Evolutionary conservation across 1,139 yeast genomes (phyloP), one percentile per base, ranked within the genome.

Genomic region (Magnusiomyces fungicola): DNA sequence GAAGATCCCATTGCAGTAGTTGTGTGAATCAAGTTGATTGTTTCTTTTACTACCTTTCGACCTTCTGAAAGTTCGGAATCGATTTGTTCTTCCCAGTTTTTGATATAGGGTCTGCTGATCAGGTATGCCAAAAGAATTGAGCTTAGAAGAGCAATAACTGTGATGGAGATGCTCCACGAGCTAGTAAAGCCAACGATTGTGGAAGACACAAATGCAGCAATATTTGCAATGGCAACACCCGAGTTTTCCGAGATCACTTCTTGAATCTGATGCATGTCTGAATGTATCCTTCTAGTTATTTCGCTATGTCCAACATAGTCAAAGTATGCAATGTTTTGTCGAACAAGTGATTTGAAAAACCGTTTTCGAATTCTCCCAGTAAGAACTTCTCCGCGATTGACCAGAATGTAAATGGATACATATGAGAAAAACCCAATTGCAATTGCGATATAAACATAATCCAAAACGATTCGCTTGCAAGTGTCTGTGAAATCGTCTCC

Each of bases 211-310:
- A 72, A 69, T 1, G 72, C 63, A 10, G 72, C 62, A 2, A 68
- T 47, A 30, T 71, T 70, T 27, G 65, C 60, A 18, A 67, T 55
- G 39, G 70, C 66, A 44, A 69, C 58, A 9, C 74, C 75, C 7
- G 70, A 64, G 58, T 72, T 71, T 56, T 71, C 75, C 21, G 72
- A 67, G 45, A 71, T 70, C 32, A 73, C 75, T 44, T 69, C 73
- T 56, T 72, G 75, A 48, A 71, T 68, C 30, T 66, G 56, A 33
- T 65, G 61, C 12, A 75, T 71, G 46, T 71, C 75, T 41, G 67
- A 64, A 30, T 72, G 70, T 56, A 71, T 70, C 16, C 75, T 66
- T 22, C 74, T 68, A 9, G 73, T 66, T 27, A 71, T 68, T 51
- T 69, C 73, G 24, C 75, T 74, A 19, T 73, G 68, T 23, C 75